Evolutionary conservation across 306 rosid species (phyloP).

Genomic region (Vicia villosa): DNA sequence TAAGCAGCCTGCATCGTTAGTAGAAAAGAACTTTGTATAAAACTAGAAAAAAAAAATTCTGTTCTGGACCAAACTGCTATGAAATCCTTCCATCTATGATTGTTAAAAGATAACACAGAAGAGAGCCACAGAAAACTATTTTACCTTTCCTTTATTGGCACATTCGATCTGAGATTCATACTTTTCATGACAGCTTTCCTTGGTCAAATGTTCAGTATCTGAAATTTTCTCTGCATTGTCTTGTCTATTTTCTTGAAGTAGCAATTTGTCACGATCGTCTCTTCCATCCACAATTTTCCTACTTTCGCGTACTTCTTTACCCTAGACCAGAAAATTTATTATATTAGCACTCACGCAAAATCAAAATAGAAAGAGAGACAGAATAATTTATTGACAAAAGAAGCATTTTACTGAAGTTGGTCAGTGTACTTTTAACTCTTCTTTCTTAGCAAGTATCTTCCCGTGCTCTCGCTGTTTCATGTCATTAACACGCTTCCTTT

Average conservation of each 20-base stretch:
- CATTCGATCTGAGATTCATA: constrained; percentile 34
- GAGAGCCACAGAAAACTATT: constrained; percentile 16
- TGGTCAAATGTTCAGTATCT: constrained; percentile 42
- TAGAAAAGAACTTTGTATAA: constrained; percentile 16
- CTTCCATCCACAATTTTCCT: constrained; percentile 48
- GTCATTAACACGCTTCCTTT: constrained; percentile 72
- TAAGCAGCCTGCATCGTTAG: constrained; percentile 13
- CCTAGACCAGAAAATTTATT: constrained; percentile 53
- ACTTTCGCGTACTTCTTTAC: constrained; percentile 47
- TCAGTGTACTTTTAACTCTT: constrained; percentile 44
- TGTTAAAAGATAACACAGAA: constrained; percentile 22
- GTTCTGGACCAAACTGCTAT: constrained; percentile 19
- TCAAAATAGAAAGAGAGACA: constrained; percentile 23
- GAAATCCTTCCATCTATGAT: constrained; percentile 28
- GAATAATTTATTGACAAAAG: constrained; percentile 14
- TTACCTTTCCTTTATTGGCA: constrained; percentile 53
- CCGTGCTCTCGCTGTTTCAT: constrained; percentile 60
- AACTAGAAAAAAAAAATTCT: not conserved
- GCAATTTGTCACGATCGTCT: constrained; percentile 38
- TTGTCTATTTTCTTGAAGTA: constrained; percentile 38
- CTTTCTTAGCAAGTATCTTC: constrained; percentile 59
- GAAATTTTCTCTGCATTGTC: constrained; percentile 34
- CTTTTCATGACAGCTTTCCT: constrained; percentile 40
- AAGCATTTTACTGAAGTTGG: constrained; percentile 51
- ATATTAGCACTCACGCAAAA: constrained; percentile 33